Conservation (phyloP, 352 stramenopile genomes). For the Globisporangium iwayamae region DNA sequence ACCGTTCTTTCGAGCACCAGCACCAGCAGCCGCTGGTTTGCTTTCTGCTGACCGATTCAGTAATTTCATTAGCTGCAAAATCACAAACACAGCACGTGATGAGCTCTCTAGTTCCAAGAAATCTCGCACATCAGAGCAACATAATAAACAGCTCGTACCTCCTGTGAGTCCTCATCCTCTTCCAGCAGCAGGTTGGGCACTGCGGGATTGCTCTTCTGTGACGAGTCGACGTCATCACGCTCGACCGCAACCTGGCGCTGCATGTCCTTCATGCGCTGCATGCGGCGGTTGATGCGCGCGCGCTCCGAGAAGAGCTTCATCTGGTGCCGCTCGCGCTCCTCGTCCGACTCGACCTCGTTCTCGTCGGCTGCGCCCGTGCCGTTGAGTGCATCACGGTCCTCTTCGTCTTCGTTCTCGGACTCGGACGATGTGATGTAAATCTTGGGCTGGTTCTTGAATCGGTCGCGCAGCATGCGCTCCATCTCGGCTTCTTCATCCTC, state of each 20-base stretch:
- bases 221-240: conserved; percentile 28
- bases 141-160: conserved; percentile 29
- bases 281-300: conserved; percentile 77
- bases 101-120: not conserved
- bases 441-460: conserved; percentile 72
- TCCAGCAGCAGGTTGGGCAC: conserved; percentile 66
- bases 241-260: conserved; percentile 58
- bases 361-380: conserved; percentile 24
- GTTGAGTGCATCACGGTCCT: conserved; percentile 24
- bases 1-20: conserved; percentile 6
- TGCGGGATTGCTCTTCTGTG: conserved; percentile 14
- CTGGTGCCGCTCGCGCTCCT: conserved; percentile 76
- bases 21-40: not conserved
- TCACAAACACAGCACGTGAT: conserved; percentile 1
- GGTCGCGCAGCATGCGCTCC: conserved; percentile 72
- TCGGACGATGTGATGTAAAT: conserved; percentile 88
- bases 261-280: conserved; percentile 83
- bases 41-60: conserved; percentile 31
- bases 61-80: conserved; percentile 44
- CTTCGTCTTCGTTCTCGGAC: conserved; percentile 60
- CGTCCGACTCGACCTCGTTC: conserved; percentile 66
- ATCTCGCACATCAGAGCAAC: not conserved
- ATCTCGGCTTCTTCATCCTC: conserved; percentile 82
- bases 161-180: conserved; percentile 78
- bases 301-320: conserved; percentile 86